These are phyloP conservation scores for Penicillium sp. DNA, from an alignment of 2,329 filamentous ascomycete species.

Conservation along the genomic window DNA sequence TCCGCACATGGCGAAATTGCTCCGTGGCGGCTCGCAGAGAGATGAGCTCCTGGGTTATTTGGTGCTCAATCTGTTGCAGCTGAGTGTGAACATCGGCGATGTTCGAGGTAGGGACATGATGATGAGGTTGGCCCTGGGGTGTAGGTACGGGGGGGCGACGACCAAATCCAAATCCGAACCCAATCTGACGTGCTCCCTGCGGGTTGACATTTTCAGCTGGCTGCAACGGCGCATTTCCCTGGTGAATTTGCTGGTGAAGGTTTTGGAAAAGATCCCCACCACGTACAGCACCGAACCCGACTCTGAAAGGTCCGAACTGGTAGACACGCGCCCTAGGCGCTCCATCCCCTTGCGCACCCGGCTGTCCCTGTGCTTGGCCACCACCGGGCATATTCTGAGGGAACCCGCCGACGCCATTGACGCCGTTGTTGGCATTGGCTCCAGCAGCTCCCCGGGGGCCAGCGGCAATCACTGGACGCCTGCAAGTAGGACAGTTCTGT, in stretches of 20 bases:
- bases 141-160: slow-evolving; percentile 32
- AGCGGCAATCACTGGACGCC: slow-evolving; percentile 71
- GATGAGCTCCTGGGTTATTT: slow-evolving; percentile 70
- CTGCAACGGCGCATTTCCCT: slow-evolving; percentile 52
- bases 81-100: slow-evolving; percentile 57
- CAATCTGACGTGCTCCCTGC: slow-evolving; percentile 42
- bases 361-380: slow-evolving; percentile 45
- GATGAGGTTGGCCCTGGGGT: slow-evolving; percentile 8
- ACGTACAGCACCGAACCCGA: slow-evolving; percentile 70
- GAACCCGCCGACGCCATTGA: slow-evolving; percentile 26
- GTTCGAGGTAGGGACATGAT: slow-evolving; percentile 19
- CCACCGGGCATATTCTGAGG: slow-evolving; percentile 37
- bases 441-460: slow-evolving; percentile 37
- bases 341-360: slow-evolving; percentile 42
- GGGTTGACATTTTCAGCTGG: slow-evolving; percentile 35
- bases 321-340: slow-evolving; percentile 63
- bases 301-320: slow-evolving; percentile 73
- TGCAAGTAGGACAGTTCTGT: slow-evolving; percentile 94
- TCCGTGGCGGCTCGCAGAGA: slow-evolving; percentile 66
- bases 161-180: slow-evolving; percentile 48
- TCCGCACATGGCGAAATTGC: slow-evolving; percentile 70
- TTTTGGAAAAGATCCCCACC: slow-evolving; percentile 65
- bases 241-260: slow-evolving; percentile 64
- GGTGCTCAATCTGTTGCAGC: slow-evolving; percentile 68
- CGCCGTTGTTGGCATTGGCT: slow-evolving; percentile 31